Evolutionary conservation across 352 stramenopile species (phyloP).

Genomic region (Pythium dissotocum): DNA sequence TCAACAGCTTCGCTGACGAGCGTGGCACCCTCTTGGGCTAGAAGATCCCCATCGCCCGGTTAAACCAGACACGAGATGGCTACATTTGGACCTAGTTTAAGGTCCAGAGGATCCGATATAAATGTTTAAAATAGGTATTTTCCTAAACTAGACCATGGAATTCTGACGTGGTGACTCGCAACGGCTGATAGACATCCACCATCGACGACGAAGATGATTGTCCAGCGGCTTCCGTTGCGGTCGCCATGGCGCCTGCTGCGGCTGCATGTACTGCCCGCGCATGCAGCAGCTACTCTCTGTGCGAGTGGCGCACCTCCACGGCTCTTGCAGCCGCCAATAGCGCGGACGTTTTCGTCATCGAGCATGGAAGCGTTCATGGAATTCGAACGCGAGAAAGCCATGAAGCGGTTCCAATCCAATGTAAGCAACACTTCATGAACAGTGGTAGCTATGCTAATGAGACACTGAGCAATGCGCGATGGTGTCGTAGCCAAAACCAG

Average conservation of each 20-base stretch:
- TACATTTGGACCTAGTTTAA: conserved; percentile 25
- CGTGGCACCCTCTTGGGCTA: conserved; percentile 29
- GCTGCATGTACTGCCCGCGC: background rate
- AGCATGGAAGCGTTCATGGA: conserved; percentile 86
- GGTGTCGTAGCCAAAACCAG: conserved; percentile 17
- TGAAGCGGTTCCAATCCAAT: conserved; percentile 45
- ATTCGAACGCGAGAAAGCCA: conserved; percentile 81
- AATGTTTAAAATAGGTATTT: conserved; percentile 6
- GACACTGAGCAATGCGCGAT: background rate
- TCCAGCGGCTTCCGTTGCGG: conserved; percentile 15
- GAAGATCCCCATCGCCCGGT: conserved; percentile 1
- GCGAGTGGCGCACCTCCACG: background rate
- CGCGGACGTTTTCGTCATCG: conserved; percentile 29
- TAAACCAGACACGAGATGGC: conserved; percentile 20
- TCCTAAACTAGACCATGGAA: conserved; percentile 10
- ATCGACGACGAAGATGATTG: conserved; percentile 7
- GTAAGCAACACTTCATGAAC: conserved; percentile 5
- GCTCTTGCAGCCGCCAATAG: background rate
- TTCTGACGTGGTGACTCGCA: conserved; percentile 18
- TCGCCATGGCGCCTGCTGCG: conserved; percentile 25
- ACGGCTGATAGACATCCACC: conserved; percentile 26
- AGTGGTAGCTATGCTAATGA: background rate
- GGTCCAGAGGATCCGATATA: background rate
- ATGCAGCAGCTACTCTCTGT: background rate
- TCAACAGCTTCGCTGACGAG: conserved; percentile 26